Conservation (phyloP, 345 rosid species). For the Punica granatum region DNA sequence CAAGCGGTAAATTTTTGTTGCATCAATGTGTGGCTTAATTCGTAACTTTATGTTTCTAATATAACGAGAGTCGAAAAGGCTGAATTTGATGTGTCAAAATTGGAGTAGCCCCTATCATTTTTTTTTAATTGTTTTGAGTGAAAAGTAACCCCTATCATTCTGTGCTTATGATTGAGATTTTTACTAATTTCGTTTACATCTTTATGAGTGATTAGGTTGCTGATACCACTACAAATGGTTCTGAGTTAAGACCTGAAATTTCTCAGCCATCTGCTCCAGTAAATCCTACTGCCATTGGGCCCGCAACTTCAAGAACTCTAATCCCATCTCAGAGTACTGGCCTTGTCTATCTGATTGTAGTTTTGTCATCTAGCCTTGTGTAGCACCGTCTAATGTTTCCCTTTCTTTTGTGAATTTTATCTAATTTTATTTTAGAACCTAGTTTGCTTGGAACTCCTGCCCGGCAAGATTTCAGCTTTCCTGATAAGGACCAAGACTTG, state of each 20-base stretch:
- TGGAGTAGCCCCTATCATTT: neutral
- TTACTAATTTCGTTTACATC: neutral
- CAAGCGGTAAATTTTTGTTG: slow-evolving; percentile 41
- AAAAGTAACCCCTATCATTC: too few species aligned
- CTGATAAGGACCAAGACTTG: slow-evolving; percentile 22
- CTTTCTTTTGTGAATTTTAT: slow-evolving; percentile 8
- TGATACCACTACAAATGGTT: slow-evolving; percentile 27
- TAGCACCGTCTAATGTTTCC: neutral
- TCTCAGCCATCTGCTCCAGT: slow-evolving; percentile 44
- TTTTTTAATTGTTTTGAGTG: too few species aligned
- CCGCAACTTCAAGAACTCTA: slow-evolving; percentile 28
- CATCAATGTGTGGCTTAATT: neutral
- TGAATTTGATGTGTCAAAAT: neutral
- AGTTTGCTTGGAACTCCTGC: slow-evolving; percentile 83
- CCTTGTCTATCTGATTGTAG: slow-evolving; percentile 7
- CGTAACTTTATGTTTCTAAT: neutral
- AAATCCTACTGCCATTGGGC: slow-evolving; percentile 34
- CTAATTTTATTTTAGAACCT: slow-evolving; percentile 41
- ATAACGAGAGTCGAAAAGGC: neutral
- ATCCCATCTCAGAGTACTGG: slow-evolving; percentile 66
- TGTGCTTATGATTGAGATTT: too few species aligned
- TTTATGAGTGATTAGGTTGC: slow-evolving; percentile 14
- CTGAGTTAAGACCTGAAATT: slow-evolving; percentile 55
- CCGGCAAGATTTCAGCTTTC: slow-evolving; percentile 43
- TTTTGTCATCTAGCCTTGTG: slow-evolving; percentile 9